Base-by-base conservation (phyloP, 2,329 filamentous ascomycete genomes). In the Orbilia quercus region DNA sequence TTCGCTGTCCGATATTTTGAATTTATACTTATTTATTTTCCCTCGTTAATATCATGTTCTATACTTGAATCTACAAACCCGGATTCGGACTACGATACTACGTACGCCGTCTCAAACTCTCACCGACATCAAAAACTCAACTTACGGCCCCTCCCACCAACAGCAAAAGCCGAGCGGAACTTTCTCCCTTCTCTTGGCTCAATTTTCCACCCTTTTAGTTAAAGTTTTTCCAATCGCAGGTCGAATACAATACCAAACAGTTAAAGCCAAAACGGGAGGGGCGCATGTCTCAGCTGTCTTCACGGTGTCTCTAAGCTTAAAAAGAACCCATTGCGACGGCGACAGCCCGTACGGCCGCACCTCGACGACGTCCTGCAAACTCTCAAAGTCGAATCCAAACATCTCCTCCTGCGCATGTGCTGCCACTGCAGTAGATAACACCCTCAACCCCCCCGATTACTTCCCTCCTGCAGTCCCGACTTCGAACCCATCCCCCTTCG, bases 251-350 rank as follows among this genome's bases (percentile, higher is more conserved):
- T 7, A 51, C 12, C 22, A 25, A 34, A 31, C 45, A 22, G 5
- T 7, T n/a, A 44, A 25, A 6, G 23, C 18, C 4, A 16, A 16
- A 42, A 25, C 14, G 18, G 51, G 36, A 51, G 48, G 48, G 48
- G 14, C 48, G 63, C 38, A 62, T 73, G 69, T 73, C 60, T 73
- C 60, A 66, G 69, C 6, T 34, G n/a, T 54, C 60, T 59, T 66
- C 69, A 66, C 53, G 47, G 60, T 73, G 69, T 66, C 69, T 73
- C 60, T 60, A 73, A 73, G 69, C 60, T 66, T 73, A 66, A 73
- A 73, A 60, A 60, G 69, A 73, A 73, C 69, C 60, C 69, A 66
- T 73, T 73, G 69, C 69, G 69, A 73, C 69, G 69, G 69, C 69
- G 69, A 73, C 53, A 50, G 55, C 53, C 69, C 69, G 34, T 73